phyloP scores from a whole-genome alignment of 148 eudicot species.

The Persicaria tinctoria region DNA sequence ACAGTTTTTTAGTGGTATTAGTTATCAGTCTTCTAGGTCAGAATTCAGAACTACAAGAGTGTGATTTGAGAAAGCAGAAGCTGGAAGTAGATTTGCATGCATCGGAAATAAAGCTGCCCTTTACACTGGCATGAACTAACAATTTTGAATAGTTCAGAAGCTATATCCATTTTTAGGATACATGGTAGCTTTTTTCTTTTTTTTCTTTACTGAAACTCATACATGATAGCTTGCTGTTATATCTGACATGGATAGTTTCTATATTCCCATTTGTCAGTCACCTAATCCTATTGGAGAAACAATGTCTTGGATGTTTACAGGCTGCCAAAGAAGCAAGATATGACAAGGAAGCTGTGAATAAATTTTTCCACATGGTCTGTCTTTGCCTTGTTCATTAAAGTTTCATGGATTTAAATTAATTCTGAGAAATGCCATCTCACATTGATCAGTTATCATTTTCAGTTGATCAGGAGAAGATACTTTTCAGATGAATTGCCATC shows the following conservation, averaged over 20 bases:
- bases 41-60: neutral
- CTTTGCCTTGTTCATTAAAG: constrained; percentile 1
- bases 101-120: neutral
- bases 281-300: neutral
- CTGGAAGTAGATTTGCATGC: neutral
- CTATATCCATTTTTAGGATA: neutral
- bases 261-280: neutral
- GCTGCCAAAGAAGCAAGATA: constrained; percentile 85
- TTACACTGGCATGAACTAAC: neutral
- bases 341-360: constrained; percentile 87
- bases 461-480: constrained; percentile 90
- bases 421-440: neutral
- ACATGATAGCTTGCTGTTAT: neutral
- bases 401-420: neutral
- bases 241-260: neutral
- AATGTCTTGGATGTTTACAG: constrained; percentile 28
- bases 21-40: neutral
- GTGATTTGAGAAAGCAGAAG: constrained; percentile 5
- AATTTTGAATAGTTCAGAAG: neutral
- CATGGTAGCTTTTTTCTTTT: no score
- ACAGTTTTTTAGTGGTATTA: neutral
- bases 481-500: constrained; percentile 70
- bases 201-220: neutral
- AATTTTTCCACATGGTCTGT: constrained; percentile 71
- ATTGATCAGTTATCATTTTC: constrained; percentile 11